phyloP scores from a whole-genome alignment of 192 early-diverging fungal species.

The Linderina pennispora region DNA sequence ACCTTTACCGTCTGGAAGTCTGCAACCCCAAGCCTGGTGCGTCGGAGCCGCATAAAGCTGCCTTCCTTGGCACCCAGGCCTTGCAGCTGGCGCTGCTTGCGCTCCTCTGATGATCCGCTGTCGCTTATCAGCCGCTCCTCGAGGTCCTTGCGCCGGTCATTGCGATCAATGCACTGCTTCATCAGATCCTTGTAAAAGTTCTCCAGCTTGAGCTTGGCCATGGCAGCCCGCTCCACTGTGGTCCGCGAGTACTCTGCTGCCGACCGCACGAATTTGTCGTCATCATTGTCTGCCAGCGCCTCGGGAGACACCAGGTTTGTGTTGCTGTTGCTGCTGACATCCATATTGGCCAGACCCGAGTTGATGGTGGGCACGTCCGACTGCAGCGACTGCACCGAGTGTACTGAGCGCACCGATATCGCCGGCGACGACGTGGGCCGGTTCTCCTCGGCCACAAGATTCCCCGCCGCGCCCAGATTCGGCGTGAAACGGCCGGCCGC shows the following conservation, averaged over 20 bases:
- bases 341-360: constrained; percentile 46
- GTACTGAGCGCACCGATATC: constrained; percentile 36
- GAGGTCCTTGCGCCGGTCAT: constrained; percentile 69
- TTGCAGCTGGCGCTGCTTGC: constrained; percentile 76
- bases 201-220: constrained; percentile 87
- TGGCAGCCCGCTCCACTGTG: constrained; percentile 79
- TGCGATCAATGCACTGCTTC: constrained; percentile 83
- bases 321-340: constrained; percentile 29
- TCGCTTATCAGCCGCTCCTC: constrained; percentile 72
- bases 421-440: constrained; percentile 36
- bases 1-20: constrained; percentile 97
- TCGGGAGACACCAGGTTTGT: not conserved
- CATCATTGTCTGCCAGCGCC: constrained; percentile 26
- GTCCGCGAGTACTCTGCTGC: constrained; percentile 70
- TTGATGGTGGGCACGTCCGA: constrained; percentile 43
- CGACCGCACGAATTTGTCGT: constrained; percentile 58
- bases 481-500: constrained; percentile 42
- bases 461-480: constrained; percentile 27
- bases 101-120: constrained; percentile 73
- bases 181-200: constrained; percentile 88
- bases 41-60: constrained; percentile 86
- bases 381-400: constrained; percentile 42
- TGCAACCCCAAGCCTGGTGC: constrained; percentile 80
- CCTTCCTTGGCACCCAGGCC: constrained; percentile 84
- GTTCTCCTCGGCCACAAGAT: constrained; percentile 17